Evolutionary conservation across 2,329 filamentous ascomycete genomes (phyloP), one percentile per base, ranked within the genome.

Genomic region (Parasarocladium wereldwijsianum): DNA sequence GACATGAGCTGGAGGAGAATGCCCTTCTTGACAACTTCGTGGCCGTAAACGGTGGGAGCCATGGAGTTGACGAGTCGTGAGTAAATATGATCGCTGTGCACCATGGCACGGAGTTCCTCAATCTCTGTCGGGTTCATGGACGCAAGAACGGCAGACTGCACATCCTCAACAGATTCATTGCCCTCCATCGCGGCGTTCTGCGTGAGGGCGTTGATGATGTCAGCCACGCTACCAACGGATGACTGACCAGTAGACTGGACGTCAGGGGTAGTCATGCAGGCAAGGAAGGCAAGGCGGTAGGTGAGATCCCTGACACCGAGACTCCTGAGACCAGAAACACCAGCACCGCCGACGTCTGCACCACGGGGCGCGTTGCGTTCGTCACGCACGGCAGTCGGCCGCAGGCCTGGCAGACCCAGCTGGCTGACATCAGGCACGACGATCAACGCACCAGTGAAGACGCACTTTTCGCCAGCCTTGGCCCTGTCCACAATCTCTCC

Each of bases 341-440:
- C 90, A 35, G 66, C 77, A 15, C 85, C 84, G 13, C 86, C 86
- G 10, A 70, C 82, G 43, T 93, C 87, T 30, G 71, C 76, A 33
- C 76, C 78, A 35, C 85, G 73, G 29, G 68, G 60, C 3, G 73
- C 70, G 41, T 78, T 78, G 29, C 74, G 70, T 36, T 82, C 84
- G 45, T 96, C 87, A 36, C 87, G 73, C 21, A 87, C 72, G 13
- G 86, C 82, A 36, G 85, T 84, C 11, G 84, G 79, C 33, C 79
- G 68, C 15, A 85, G 66, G 27, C 90, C 90, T 3, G 90, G 90
- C 17, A 96, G 72, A 22, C 86, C 79, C 33, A 98, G 71, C 51
- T 96, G 90, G 47, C 85, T 93, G 36, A 98, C 84, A 51, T 98
- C 90, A 1, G 90, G 90, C 19, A 98, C 85, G 12, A 98, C 90